Evolutionary conservation across 306 rosid species (phyloP), one percentile per base, ranked within the genome.

Genomic region (Astragalus membranaceus): DNA sequence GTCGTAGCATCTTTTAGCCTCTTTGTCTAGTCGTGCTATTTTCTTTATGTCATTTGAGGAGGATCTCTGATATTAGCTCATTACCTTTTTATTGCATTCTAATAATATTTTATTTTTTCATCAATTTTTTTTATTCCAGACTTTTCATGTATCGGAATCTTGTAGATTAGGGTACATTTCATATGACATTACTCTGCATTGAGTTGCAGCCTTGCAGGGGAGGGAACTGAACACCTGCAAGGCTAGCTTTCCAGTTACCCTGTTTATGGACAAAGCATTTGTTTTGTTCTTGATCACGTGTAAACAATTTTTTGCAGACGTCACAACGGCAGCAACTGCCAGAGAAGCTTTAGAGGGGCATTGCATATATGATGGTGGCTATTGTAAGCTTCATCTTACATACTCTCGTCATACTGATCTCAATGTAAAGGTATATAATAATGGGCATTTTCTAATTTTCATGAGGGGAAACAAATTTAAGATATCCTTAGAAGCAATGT

Each of bases 341-440:
- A 87, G 91, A 72, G 98, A 89, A 86, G 96, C 96, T 72, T 75
- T 92, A 44, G 98, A 92, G 78, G 98, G 98, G 58, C 96, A 92
- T 67, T 82, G 98, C 98, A 89, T 92, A 75, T 92, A 92, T 92
- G 98, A 92, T 92, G 98, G 98, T 92, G 98, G 98, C 98, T 92
- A 89, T 83, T 92, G 98, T 92, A 92, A 92, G 96, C 98, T 92
- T 92, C 97, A 89, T 92, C 97, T 92, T 84, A 81, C 97, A 92
- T 92, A 85, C 92, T 92, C 97, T 92, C 97, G 96, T 89, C 97
- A 92, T 92, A 92, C 96, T 92, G 97, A 89, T 92, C 97, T 92
- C 94, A 92, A 92, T 92, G 97, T 92, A 57, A 92, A 92, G 97
- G 97, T 92, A 89, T 81, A 88, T 81, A 88, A 81, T 87, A 85